Evolutionary conservation across 208 protist species (phyloP), one percentile per base, ranked within the genome.

Genomic region (Leishmania amazonensis): DNA sequence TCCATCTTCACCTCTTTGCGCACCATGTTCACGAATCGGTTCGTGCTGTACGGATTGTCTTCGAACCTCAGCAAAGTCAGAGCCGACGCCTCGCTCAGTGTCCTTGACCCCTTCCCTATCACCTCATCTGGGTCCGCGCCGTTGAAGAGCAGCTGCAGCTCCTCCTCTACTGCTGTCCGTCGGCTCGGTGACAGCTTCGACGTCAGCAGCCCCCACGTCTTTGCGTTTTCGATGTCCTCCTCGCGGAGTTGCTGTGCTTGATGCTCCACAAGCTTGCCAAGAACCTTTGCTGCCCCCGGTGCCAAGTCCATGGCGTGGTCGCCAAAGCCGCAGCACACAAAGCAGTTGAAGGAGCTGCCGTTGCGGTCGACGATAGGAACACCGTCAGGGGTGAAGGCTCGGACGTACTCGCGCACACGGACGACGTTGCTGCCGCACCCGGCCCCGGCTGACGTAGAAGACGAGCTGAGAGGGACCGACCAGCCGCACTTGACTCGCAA

Each of bases 301-400:
- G 92, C 95, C 53, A 96, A 92, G 81, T 96, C 93, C 60, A 88
- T 76, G 13, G 88, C 91, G 80, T 96, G 92, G 84, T 97, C 93
- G 40, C 95, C 95, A 80, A 97, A 96, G 45, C 92, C 95, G 73
- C 89, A 80, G 84, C 95, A 97, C 19, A 96, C 92, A 80, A 96
- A 97, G 42, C 84, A 89, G 84, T 97, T 97, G 85, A 94, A 95
- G 53, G 90, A 71, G 5, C 88, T 89, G 9, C 95, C 95, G 71
- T 86, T 90, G 83, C 92, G 87, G 60, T 93, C 81, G 40, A 96
- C 83, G 28, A 97, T 81, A 8, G 95, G 95, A 8, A 95, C 87
- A 21, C 95, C 95, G 75, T 97, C 95, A 2, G 95, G 93, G 9
- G 93, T 96, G 81, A 94, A 96, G 71, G 88, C 87, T 15, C 92